Conservation (phyloP, 805 yeast species). For the Grigorovia transvaalensis region DNA sequence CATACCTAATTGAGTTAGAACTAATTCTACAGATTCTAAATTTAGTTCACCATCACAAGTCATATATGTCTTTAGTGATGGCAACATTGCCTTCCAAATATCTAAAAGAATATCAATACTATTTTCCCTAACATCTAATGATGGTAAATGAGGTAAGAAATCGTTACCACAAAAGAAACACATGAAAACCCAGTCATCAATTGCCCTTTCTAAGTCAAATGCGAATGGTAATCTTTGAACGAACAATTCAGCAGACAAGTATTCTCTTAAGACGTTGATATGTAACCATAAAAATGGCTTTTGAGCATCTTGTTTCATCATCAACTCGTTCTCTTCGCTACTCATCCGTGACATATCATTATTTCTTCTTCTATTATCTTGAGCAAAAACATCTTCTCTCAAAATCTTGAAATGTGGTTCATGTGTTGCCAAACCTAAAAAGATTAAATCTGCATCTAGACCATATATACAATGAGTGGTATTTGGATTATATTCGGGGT, state of each 20-base stretch:
- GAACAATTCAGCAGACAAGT: conserved; percentile 68
- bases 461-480: conserved; percentile 96
- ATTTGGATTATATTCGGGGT: conserved; percentile 81
- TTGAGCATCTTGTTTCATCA: conserved; percentile 31
- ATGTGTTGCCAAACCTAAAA: conserved; percentile 91
- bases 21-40: conserved; percentile 61
- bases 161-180: conserved; percentile 98
- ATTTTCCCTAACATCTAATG: conserved; percentile 88
- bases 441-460: conserved; percentile 93
- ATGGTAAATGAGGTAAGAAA: conserved; percentile 92
- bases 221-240: conserved; percentile 60
- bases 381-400: conserved; percentile 94
- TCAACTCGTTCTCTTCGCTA: conserved; percentile 40
- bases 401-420: conserved; percentile 92
- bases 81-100: conserved; percentile 72
- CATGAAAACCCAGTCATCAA: conserved; percentile 98
- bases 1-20: conserved; percentile 52
- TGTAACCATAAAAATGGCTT: conserved; percentile 95
- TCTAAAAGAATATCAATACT: conserved; percentile 74
- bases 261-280: conserved; percentile 77
- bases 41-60: conserved; percentile 85
- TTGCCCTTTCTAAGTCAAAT: conserved; percentile 87
- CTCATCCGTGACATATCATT: conserved; percentile 36
- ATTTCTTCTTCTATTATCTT: conserved; percentile 30
- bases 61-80: conserved; percentile 60